A percentile compares a stretch with the other conserved stretches of the same genome.
Conservation (phyloP, 495 filamentous ascomycete genomes). For the Sabuloglossum arenarium region DNA sequence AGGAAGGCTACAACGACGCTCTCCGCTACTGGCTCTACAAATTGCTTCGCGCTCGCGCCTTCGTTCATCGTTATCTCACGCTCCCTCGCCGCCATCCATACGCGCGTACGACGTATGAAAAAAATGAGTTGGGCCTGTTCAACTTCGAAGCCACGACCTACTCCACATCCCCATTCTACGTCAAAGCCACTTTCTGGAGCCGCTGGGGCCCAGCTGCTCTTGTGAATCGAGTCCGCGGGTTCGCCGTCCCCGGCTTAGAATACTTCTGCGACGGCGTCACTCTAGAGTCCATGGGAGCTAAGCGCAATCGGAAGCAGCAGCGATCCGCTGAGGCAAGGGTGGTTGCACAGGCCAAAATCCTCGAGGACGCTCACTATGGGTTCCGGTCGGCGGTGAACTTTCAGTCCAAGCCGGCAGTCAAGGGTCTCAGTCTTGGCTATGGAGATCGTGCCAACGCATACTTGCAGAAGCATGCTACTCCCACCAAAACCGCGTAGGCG, state of each 20-base stretch:
- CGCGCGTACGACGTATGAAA: conserved; percentile 2
- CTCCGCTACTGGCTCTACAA: conserved; percentile 3
- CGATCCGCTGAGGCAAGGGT: conserved; percentile 7
- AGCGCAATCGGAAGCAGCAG: not conserved
- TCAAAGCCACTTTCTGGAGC: conserved; percentile 8
- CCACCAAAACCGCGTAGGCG: not conserved
- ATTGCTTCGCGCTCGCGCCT: conserved; percentile 3
- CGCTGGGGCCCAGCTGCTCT: conserved; percentile 7
- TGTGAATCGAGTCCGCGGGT: conserved; percentile 5
- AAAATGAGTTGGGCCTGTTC: conserved; percentile 5
- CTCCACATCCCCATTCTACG: conserved; percentile 6
- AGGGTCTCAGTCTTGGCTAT: conserved; percentile 5
- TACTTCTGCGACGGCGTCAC: conserved; percentile 5
- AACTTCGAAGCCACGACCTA: conserved; percentile 8
- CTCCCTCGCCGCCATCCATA: conserved; percentile 7
- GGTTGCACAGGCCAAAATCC: conserved; percentile 2
- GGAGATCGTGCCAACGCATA: conserved; percentile 6
- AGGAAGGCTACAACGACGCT: not conserved
- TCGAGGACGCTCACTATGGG: conserved; percentile 3
- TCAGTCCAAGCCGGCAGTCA: conserved; percentile 5
- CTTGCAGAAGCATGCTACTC: not conserved
- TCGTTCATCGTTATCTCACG: conserved; percentile 5
- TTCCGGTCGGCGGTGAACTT: conserved; percentile 7
- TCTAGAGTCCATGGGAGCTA: conserved; percentile 9
- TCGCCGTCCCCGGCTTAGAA: conserved; percentile 1